Evolutionary conservation across 163 green algal genomes (phyloP).

Genomic region (Coccomyxa subellipsoidea): DNA sequence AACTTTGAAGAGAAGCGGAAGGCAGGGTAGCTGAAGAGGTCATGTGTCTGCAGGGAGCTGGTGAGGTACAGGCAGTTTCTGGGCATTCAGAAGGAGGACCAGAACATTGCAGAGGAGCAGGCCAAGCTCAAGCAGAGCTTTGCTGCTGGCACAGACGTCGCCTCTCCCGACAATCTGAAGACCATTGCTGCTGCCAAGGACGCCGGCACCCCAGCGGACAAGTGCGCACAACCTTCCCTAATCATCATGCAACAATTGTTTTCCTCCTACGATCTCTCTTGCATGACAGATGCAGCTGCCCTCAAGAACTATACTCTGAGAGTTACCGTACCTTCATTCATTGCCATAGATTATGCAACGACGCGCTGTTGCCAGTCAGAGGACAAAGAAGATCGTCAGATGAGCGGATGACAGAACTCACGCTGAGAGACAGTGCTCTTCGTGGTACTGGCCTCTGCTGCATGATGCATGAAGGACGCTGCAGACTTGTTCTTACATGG

Average conservation of each 20-base stretch:
- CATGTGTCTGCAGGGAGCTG: constrained; percentile 22
- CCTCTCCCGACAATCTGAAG: constrained; percentile 19
- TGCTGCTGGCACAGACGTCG: constrained; percentile 20
- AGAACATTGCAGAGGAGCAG: constrained; percentile 35
- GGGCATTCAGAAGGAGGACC: constrained; percentile 47
- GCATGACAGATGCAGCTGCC: not conserved
- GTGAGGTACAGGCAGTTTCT: constrained; percentile 61
- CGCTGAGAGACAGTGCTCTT: too few species aligned
- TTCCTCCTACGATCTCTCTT: not conserved
- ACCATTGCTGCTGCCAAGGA: constrained; percentile 28
- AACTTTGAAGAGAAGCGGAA: too few species aligned
- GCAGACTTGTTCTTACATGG: too few species aligned
- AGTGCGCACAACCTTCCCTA: not conserved
- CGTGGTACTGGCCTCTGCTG: not conserved
- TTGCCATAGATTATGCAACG: too few species aligned
- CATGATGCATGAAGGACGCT: too few species aligned
- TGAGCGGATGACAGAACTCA: too few species aligned
- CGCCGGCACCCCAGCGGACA: constrained; percentile 41
- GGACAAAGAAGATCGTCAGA: too few species aligned
- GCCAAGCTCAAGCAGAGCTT: constrained; percentile 21
- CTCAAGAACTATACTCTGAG: not conserved
- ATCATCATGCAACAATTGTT: not conserved
- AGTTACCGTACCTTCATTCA: too few species aligned
- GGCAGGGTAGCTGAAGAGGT: not conserved
- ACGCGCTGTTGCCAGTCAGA: too few species aligned